Base-by-base conservation (phyloP, 1,284 basidiomycete genomes). In the Porogramme epimiltina region DNA sequence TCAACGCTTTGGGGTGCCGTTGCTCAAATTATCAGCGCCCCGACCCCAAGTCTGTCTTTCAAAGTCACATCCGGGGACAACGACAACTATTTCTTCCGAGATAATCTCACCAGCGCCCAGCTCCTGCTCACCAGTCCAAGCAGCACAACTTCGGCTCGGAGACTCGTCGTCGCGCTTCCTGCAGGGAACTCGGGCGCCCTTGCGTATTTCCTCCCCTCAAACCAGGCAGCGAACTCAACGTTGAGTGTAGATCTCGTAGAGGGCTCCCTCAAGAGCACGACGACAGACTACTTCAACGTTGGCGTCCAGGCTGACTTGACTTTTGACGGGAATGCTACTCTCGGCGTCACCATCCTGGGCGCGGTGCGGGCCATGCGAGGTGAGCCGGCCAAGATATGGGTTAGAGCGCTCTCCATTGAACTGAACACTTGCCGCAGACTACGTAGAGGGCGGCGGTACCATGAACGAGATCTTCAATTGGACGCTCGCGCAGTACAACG, bases 381-480 rank as follows among this genome's bases (percentile, higher is more conserved):
- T 63, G 44, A 15, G 55, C 38, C 20, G 16, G 23, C 25, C 24
- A 9, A 31, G 6, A 13, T 31, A 31, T 4, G 62, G 64, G n/a
- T 10, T 4, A 6, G 24, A 20, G 4, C 34, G 16, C 11, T 42
- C 18, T 43, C 22, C n/a, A 4, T 36, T 18, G n/a, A 36, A 13
- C 33, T 15, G 9, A 10, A 11, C 2, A 1, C 16, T 13, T 18
- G 10, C 18, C 38, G 3, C 44, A 59, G 60, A 62, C 38, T 63
- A 61, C 36, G 63, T 65, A 33, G 65, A 66, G 44, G 63, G 63
- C n/a, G 54, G 42, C 34, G 74, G 58, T 62, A 73, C 58, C 66
- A 72, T 62, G 69, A 61, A 74, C 62, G 54, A 64, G 42, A 68
- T 75, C 47, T 76, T 78, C 70, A 74, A 74, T 65, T 75, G 74